A percentile compares a stretch with the other conserved stretches of the same genome.
Evolutionary conservation across 331 rosid species (phyloP).

Genomic region (Erythrophleum ivorense): DNA sequence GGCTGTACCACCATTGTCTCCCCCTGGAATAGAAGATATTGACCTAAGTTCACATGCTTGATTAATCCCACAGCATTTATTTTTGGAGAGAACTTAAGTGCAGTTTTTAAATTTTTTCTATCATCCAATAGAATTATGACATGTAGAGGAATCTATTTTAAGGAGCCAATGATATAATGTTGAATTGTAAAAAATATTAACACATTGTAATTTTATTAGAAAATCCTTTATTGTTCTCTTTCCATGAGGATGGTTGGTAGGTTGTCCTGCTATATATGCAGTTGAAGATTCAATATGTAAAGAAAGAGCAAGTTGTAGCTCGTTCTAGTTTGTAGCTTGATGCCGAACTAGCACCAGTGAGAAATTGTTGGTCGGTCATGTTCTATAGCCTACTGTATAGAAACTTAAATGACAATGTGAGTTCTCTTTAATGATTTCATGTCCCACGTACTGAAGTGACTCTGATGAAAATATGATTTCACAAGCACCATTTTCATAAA

Average conservation of each 20-base stretch:
- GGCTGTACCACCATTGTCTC: slow-evolving; percentile 89
- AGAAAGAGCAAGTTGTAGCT: neutral
- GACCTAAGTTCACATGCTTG: slow-evolving; percentile 40
- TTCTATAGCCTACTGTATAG: neutral
- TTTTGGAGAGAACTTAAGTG: neutral
- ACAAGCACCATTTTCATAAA: neutral
- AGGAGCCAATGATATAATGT: neutral
- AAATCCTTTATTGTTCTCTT: neutral
- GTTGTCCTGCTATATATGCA: neutral
- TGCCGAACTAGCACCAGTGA: too few species aligned
- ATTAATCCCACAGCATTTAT: slow-evolving; percentile 23
- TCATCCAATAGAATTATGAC: neutral
- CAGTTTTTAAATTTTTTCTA: neutral
- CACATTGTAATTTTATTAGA: neutral
- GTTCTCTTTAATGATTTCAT: neutral
- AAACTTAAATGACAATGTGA: neutral
- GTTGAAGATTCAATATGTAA: neutral
- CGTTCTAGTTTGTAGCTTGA: too few species aligned
- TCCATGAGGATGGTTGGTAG: neutral
- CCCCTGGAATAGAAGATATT: slow-evolving; percentile 61
- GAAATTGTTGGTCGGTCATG: neutral
- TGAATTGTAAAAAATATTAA: neutral
- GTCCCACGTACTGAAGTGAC: neutral
- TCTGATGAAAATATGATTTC: neutral
- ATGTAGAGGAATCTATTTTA: too few species aligned